phyloP scores from a whole-genome alignment of 208 protist genomes.

The Perkinsela sp. region DNA sequence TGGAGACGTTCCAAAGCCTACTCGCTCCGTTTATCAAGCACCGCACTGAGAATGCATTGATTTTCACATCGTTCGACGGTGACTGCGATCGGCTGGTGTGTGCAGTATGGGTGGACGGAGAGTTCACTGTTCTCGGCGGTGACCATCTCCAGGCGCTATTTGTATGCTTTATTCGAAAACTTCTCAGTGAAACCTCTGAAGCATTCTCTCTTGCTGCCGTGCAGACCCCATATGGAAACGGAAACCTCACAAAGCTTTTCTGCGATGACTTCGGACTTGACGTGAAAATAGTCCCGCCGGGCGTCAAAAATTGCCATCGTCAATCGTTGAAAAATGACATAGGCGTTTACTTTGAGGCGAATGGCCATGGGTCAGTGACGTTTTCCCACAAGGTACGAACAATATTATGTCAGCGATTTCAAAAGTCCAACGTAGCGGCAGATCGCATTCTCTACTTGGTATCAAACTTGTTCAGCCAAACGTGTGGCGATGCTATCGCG shows the following conservation, averaged over 20 bases:
- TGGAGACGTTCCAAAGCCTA: too few species aligned
- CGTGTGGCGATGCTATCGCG: conserved; percentile 49
- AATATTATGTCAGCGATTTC: too few species aligned
- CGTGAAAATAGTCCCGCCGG: conserved; percentile 31
- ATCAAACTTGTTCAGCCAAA: conserved; percentile 21
- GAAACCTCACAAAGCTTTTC: conserved; percentile 53
- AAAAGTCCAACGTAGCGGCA: not conserved
- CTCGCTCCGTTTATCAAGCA: too few species aligned
- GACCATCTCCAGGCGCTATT: conserved; percentile 43
- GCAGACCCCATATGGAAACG: conserved; percentile 82
- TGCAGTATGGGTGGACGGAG: conserved; percentile 4
- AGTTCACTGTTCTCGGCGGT: conserved; percentile 21
- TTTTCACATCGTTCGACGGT: conserved; percentile 40
- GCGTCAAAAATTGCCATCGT: conserved; percentile 76
- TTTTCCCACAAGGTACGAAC: conserved; percentile 9
- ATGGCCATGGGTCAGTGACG: conserved; percentile 75
- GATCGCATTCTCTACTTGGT: not conserved
- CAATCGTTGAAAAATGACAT: conserved; percentile 50
- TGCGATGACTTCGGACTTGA: conserved; percentile 12
- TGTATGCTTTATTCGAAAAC: conserved; percentile 15
- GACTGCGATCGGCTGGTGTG: conserved; percentile 73
- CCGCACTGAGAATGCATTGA: not conserved
- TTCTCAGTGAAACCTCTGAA: conserved; percentile 11
- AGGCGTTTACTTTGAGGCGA: conserved; percentile 82
- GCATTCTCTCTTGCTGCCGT: conserved; percentile 34